Base-by-base conservation (phyloP, 2,329 filamentous ascomycete species). In the Coniochaeta ligniaria region DNA sequence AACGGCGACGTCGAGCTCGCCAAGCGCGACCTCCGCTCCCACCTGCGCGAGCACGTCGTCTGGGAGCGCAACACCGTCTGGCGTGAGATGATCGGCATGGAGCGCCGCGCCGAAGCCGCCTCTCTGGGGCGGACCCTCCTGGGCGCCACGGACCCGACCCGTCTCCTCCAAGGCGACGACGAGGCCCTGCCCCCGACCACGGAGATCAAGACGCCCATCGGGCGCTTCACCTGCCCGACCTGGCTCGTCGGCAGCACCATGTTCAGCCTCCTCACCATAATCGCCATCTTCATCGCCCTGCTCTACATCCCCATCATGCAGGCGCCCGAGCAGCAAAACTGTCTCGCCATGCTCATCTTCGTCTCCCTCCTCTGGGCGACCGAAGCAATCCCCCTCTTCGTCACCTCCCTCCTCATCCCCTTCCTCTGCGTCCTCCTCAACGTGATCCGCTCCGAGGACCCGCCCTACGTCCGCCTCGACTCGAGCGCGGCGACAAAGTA, bases 11-110 rank as follows among this genome's bases (percentile, higher is more conserved):
- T 89, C 3, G 80, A 83, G 6, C 77, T 89, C 14, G 93, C 95
- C 5, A 91, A 87, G 69, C 88, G 91, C 66, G 95, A 98, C 71
- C 80, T 99, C 61, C 85, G 95, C 59, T 85, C 96, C 33, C 93
- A 99, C 70, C 82, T 99, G 28, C 83, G 95, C 61, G 96, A 99
- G 75, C 95, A 99, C 73, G 93, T 99, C 22, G 94, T 98, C 0
- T 99, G 95, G 96, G 96, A 99, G 74, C 85, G 95, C 61, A 99
- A 99, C 71, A 99, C 95, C 0, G 95, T 99, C 20, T 99, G 95
- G 95, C 83, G 96, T 76, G 95, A 99, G 69, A 95, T 99, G 85
- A 99, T 99, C 72, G 95, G 94, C 59, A 94, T 99, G 67, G 96
- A 99, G 77, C 84, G 95, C 24, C 93, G 96, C 71, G 92, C 92